phyloP scores from a whole-genome alignment of 2,329 filamentous ascomycete species.

The Immersiporthe knoxdaviesiana region DNA sequence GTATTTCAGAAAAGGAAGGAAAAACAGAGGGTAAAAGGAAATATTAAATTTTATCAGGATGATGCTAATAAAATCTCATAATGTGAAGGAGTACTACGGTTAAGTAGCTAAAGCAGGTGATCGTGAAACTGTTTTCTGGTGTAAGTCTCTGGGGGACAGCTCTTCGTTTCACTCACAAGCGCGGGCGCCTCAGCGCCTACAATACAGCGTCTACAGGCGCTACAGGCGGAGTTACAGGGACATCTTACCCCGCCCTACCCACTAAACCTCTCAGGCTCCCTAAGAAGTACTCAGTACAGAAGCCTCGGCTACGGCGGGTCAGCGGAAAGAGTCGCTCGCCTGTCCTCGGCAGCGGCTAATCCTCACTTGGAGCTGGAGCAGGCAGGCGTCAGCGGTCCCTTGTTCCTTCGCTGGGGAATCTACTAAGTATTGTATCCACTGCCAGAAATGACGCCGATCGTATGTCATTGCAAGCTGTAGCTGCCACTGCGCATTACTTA shows the following conservation, averaged over 20 bases:
- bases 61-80: too few relatives aligned
- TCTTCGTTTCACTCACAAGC: not conserved
- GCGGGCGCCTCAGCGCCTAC: not conserved
- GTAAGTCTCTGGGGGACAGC: not conserved
- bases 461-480: slow-evolving; percentile 12
- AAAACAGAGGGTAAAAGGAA: too few relatives aligned
- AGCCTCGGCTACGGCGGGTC: not conserved
- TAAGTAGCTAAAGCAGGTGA: too few relatives aligned
- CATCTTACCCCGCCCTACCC: not conserved
- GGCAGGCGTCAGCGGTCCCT: not conserved
- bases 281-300: not conserved
- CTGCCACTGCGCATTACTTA: not conserved
- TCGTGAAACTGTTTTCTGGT: too few relatives aligned
- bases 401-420: not conserved
- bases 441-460: slow-evolving; percentile 24
- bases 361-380: not conserved
- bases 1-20: not conserved
- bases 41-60: too few relatives aligned
- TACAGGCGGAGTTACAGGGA: not conserved
- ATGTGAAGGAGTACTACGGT: not conserved
- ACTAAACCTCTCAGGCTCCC: not conserved
- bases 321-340: slow-evolving; percentile 12
- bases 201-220: not conserved
- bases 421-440: slow-evolving; percentile 22
- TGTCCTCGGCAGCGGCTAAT: slow-evolving; percentile 8